These are phyloP conservation scores for Cryphonectria japonica DNA, from an alignment of 2,329 filamentous ascomycete genomes.

Conservation along the genomic window DNA sequence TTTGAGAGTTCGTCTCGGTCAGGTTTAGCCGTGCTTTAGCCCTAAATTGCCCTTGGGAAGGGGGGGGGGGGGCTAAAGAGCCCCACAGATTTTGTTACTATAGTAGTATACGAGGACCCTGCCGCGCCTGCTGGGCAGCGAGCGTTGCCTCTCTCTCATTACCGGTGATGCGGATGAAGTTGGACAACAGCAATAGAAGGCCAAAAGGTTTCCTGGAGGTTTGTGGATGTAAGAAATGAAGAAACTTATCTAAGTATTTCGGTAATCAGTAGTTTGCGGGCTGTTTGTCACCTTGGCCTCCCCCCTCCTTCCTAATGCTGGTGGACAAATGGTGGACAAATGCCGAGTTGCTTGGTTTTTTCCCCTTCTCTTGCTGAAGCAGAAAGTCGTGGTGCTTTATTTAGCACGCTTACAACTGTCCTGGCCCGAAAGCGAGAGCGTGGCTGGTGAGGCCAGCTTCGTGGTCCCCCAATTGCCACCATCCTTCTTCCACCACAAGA, in stretches of 20 bases:
- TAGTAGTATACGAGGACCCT: background rate
- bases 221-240: background rate
- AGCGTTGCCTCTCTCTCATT: background rate
- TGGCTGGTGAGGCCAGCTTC: background rate
- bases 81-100: background rate
- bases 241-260: background rate
- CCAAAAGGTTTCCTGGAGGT: background rate
- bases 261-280: background rate
- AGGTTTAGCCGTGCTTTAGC: background rate
- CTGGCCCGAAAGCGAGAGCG: background rate
- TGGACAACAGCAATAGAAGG: background rate
- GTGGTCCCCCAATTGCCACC: slow-evolving; percentile 3
- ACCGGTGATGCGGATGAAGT: background rate
- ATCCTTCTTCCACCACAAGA: background rate
- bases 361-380: too few relatives aligned
- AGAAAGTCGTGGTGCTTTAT: background rate
- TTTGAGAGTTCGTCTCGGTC: background rate
- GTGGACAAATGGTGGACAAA: background rate
- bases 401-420: background rate
- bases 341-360: background rate
- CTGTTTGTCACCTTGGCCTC: background rate
- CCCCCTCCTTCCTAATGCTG: background rate
- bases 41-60: too few relatives aligned
- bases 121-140: background rate
- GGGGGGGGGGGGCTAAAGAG: background rate